A percentile compares a stretch with the other conserved stretches of the same genome.
Evolutionary conservation across 2,329 filamentous ascomycete genomes (phyloP).

Genomic region (Huntiella decipiens): DNA sequence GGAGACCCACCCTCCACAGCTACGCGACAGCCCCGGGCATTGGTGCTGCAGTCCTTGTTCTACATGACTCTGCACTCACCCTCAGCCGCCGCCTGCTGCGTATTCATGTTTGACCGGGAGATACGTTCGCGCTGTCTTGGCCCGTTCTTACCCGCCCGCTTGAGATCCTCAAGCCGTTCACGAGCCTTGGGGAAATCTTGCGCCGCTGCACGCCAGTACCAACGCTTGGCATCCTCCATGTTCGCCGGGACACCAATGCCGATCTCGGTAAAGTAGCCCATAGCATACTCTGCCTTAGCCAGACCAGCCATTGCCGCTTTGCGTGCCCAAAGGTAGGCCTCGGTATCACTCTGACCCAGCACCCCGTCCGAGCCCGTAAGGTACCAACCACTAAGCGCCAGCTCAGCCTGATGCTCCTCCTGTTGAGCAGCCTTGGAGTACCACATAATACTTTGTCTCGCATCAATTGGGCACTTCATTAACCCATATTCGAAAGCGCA

Average conservation of each 20-base stretch:
- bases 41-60: constrained; percentile 10
- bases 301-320: constrained; percentile 79
- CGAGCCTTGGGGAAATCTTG: constrained; percentile 90
- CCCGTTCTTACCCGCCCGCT: constrained; percentile 52
- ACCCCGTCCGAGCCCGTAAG: constrained; percentile 78
- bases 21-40: background rate
- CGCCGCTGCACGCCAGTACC: constrained; percentile 97
- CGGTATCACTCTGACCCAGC: constrained; percentile 77
- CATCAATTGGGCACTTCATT: constrained; percentile 65
- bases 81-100: constrained; percentile 26
- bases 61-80: constrained; percentile 12
- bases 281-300: constrained; percentile 90
- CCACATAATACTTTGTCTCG: constrained; percentile 75
- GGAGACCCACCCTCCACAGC: too few species aligned
- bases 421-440: constrained; percentile 82
- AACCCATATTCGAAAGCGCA: constrained; percentile 78
- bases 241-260: constrained; percentile 78
- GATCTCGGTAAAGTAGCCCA: constrained; percentile 83
- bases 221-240: constrained; percentile 86
- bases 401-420: constrained; percentile 82
- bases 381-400: constrained; percentile 81
- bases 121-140: constrained; percentile 62
- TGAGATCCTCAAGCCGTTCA: constrained; percentile 81
- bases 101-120: constrained; percentile 62
- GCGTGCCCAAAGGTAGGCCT: constrained; percentile 91